A percentile compares a stretch with the other conserved stretches of the same genome.
These are phyloP conservation scores for Neoarthrinium moseri DNA, from an alignment of 2,329 filamentous ascomycete species.

Conservation along the genomic window DNA sequence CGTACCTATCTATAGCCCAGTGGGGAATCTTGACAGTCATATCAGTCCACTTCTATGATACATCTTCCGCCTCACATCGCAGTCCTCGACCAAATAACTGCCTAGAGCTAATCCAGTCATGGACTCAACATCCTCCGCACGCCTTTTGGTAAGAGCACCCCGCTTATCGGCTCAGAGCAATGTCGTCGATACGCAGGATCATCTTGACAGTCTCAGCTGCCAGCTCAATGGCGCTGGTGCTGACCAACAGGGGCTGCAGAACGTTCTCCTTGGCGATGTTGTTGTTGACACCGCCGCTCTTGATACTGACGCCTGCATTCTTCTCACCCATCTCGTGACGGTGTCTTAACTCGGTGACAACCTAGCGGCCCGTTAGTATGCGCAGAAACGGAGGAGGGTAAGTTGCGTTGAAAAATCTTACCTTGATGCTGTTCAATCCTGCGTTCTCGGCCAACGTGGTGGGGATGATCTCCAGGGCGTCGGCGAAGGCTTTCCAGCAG, in stretches of 20 bases:
- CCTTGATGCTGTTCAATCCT: conserved; percentile 96
- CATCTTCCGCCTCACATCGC: neutral
- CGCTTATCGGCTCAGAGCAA: conserved; percentile 60
- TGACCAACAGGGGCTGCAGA: conserved; percentile 90
- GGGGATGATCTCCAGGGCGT: conserved; percentile 95
- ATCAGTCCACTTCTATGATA: conserved; percentile 2
- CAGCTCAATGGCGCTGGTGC: conserved; percentile 95
- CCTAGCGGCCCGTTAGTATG: neutral
- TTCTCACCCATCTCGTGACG: conserved; percentile 92
- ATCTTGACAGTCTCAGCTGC: conserved; percentile 99
- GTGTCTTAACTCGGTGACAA: conserved; percentile 92
- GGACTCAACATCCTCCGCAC: neutral
- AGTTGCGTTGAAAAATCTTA: neutral
- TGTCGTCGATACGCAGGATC: conserved; percentile 69
- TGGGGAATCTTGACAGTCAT: conserved; percentile 3
- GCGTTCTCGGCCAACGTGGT: conserved; percentile 97
- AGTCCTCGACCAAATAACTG: too few species aligned
- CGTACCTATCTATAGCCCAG: neutral
- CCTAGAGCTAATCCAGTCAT: neutral
- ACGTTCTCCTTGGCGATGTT: conserved; percentile 98
- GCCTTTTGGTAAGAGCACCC: too few species aligned
- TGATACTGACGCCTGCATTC: conserved; percentile 97
- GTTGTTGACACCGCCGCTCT: conserved; percentile 92
- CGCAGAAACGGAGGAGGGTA: neutral
- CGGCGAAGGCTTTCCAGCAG: conserved; percentile 98